A percentile compares a stretch with the other conserved stretches of the same genome.
Evolutionary conservation across 2,329 filamentous ascomycete species (phyloP).

Genomic region (Verticillium tricorpus): DNA sequence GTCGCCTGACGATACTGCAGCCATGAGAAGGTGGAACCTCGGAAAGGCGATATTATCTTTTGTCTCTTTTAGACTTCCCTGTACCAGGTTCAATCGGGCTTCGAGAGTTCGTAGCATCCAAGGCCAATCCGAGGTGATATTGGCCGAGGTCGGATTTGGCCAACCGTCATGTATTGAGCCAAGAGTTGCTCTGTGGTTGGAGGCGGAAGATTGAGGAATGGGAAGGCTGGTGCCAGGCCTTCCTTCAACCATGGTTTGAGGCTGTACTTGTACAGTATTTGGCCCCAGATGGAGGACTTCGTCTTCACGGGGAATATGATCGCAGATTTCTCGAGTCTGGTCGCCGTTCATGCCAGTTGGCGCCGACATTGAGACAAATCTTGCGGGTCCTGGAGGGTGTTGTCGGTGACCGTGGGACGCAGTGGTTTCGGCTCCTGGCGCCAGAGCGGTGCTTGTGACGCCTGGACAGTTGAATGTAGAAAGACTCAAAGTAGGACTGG

Average conservation of each 20-base stretch:
- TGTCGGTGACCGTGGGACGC: not conserved
- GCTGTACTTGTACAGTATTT: not conserved
- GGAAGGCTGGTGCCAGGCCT: not conserved
- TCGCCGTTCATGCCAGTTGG: not conserved
- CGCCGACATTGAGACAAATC: not conserved
- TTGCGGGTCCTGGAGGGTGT: not conserved
- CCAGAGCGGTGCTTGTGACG: not conserved
- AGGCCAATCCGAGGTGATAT: not conserved
- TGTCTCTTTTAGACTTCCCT: not conserved
- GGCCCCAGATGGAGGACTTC: not conserved
- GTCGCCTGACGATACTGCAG: conserved; percentile 54
- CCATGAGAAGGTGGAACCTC: conserved; percentile 49
- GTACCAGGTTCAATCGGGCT: not conserved
- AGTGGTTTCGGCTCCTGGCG: not conserved
- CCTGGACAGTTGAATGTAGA: not conserved
- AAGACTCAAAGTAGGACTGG: not conserved
- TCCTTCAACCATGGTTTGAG: not conserved
- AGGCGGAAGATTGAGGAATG: not conserved
- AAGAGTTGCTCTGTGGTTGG: not conserved
- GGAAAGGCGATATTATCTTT: conserved; percentile 15
- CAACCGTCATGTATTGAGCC: not conserved
- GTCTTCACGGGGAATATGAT: not conserved
- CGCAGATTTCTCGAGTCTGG: not conserved
- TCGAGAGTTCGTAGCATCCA: not conserved
- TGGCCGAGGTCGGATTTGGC: not conserved